Evolutionary conservation across 2,329 filamentous ascomycete species (phyloP).

Genomic region (Biscogniauxia sp.): DNA sequence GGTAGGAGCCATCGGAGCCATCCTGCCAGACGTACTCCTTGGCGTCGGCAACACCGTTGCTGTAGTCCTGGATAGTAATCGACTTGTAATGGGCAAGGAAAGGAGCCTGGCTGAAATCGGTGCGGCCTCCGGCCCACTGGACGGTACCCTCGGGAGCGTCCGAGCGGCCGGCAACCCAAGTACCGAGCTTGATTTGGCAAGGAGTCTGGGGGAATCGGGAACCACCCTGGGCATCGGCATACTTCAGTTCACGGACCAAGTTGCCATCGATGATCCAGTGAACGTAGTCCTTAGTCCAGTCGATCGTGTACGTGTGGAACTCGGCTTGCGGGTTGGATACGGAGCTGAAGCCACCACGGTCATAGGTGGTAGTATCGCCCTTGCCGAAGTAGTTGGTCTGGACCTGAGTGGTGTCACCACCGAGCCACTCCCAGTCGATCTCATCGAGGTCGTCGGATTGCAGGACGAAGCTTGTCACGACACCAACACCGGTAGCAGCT

Average conservation of each 20-base stretch:
- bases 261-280: conserved; percentile 64
- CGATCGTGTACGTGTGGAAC: conserved; percentile 65
- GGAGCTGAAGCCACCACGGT: conserved; percentile 64
- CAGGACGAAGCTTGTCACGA: conserved; percentile 86
- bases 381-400: conserved; percentile 86
- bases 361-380: conserved; percentile 65
- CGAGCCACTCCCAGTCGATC: conserved; percentile 97
- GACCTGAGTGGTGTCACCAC: conserved; percentile 68
- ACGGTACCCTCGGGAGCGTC: conserved; percentile 69
- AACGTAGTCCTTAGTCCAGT: conserved; percentile 64
- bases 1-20: conserved; percentile 47
- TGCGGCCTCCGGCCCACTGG: conserved; percentile 61
- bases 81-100: conserved; percentile 58
- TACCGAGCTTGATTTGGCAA: conserved; percentile 68
- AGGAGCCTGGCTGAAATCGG: conserved; percentile 51
- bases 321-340: conserved; percentile 52
- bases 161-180: conserved; percentile 60
- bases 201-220: conserved; percentile 69
- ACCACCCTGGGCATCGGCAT: conserved; percentile 56
- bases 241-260: conserved; percentile 59
- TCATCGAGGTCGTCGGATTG: conserved; percentile 91
- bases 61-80: conserved; percentile 53
- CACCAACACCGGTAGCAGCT: conserved; percentile 75
- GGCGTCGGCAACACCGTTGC: conserved; percentile 46
- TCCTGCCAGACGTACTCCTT: conserved; percentile 51